A percentile compares a stretch with the other conserved stretches of the same genome.
Evolutionary conservation across 2,329 filamentous ascomycete species (phyloP).

Genomic region (Cadophora luteo-olivacea): DNA sequence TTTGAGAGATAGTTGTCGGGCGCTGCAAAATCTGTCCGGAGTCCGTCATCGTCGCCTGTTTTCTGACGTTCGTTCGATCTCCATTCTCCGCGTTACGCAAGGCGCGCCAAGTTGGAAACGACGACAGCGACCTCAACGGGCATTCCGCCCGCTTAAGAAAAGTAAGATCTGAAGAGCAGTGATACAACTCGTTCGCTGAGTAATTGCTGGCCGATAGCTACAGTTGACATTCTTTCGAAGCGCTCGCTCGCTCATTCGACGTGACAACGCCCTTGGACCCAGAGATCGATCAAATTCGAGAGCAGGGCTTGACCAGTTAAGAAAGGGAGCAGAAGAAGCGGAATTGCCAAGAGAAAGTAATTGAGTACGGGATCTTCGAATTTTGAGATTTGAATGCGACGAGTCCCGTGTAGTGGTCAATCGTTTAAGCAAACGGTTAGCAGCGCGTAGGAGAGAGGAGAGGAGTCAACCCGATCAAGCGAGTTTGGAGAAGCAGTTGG

Average conservation of each 20-base stretch:
- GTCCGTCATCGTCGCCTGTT: slow-evolving; percentile 16
- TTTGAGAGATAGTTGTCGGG: not conserved
- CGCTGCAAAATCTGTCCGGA: slow-evolving; percentile 5
- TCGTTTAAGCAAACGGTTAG: not conserved
- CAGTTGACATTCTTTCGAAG: not conserved
- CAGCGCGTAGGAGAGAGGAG: not conserved
- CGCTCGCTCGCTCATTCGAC: slow-evolving; percentile 2
- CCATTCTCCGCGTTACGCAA: slow-evolving; percentile 21
- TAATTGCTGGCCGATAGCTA: not conserved
- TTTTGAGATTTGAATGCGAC: not conserved
- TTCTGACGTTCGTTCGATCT: slow-evolving; percentile 22
- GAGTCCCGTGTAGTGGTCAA: not conserved
- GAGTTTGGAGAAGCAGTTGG: not conserved
- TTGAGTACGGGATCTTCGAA: not conserved
- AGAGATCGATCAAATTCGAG: not conserved
- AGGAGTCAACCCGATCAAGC: not conserved
- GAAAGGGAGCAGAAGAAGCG: not conserved
- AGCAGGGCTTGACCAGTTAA: not conserved
- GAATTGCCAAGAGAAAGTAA: not conserved
- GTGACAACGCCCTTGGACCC: not conserved
- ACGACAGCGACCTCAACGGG: slow-evolving; percentile 12
- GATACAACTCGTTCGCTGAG: not conserved
- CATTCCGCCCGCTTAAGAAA: not conserved
- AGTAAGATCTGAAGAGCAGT: not conserved
- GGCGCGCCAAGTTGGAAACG: slow-evolving; percentile 23